Evolutionary conservation across 495 filamentous ascomycete genomes (phyloP).

Genomic region (Penicillium bovifimosum): DNA sequence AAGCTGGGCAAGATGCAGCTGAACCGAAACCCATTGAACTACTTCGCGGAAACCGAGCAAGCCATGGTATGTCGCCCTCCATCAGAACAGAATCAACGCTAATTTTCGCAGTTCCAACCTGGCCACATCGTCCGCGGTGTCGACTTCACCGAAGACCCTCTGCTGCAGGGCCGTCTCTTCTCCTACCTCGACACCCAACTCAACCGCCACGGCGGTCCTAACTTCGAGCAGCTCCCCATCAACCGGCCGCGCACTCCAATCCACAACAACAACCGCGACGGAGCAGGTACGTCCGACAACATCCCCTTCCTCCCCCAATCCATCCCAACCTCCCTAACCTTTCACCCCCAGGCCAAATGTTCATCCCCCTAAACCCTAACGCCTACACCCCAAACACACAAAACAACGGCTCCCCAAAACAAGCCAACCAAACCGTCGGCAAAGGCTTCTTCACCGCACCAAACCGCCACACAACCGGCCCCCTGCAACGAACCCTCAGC

Average conservation of each 20-base stretch:
- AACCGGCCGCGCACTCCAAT: constrained; percentile 57
- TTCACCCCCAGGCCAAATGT: constrained; percentile 30
- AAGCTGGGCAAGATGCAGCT: constrained; percentile 62
- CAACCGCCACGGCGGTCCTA: constrained; percentile 62
- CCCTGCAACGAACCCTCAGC: constrained; percentile 53
- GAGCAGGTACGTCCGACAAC: constrained; percentile 24
- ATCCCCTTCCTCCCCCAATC: constrained; percentile 10
- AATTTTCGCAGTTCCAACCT: constrained; percentile 27
- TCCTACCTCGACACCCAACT: constrained; percentile 72
- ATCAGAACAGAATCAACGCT: background rate
- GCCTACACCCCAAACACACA: constrained; percentile 63
- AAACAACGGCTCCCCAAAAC: constrained; percentile 58
- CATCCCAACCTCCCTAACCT: constrained; percentile 6
- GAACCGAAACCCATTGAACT: constrained; percentile 67
- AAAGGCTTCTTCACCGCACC: constrained; percentile 73
- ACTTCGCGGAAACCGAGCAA: constrained; percentile 76
- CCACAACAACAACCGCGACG: constrained; percentile 67
- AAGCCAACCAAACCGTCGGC: constrained; percentile 64
- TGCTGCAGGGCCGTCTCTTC: constrained; percentile 69
- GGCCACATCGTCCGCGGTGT: constrained; percentile 61
- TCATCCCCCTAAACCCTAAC: constrained; percentile 44
- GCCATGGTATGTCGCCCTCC: constrained; percentile 48
- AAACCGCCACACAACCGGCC: constrained; percentile 45
- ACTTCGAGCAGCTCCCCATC: constrained; percentile 72
- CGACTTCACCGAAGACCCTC: constrained; percentile 68